These are phyloP conservation scores for Colletotrichum tofieldiae DNA, from an alignment of 2,329 filamentous ascomycete species.

Conservation along the genomic window DNA sequence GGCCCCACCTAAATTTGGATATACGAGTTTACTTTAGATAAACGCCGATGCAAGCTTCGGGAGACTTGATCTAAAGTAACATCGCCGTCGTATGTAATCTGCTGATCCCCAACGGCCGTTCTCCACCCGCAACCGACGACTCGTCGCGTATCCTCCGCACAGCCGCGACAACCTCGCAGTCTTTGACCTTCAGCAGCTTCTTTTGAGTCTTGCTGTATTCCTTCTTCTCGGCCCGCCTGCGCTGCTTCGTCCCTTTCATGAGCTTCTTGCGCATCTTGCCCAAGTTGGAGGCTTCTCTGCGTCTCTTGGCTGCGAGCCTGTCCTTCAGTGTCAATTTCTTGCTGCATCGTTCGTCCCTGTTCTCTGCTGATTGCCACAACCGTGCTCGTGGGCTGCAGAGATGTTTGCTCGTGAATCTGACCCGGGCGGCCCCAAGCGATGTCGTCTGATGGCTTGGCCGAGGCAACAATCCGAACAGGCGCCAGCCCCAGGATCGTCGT, in stretches of 20 bases:
- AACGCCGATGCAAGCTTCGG: slow-evolving; percentile 41
- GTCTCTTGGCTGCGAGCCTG: background rate
- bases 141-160: slow-evolving; percentile 9
- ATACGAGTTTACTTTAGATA: slow-evolving; percentile 41
- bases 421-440: background rate
- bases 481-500: background rate
- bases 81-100: slow-evolving; percentile 26
- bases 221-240: background rate
- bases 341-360: background rate
- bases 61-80: slow-evolving; percentile 34
- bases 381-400: background rate
- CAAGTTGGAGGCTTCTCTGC: background rate
- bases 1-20: slow-evolving; percentile 37
- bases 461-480: slow-evolving; percentile 6
- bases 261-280: background rate
- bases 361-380: background rate
- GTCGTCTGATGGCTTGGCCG: slow-evolving; percentile 19
- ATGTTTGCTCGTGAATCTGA: background rate
- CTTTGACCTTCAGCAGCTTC: background rate
- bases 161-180: background rate
- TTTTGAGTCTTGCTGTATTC: background rate
- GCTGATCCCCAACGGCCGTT: slow-evolving; percentile 32
- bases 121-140: slow-evolving; percentile 30
- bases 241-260: background rate
- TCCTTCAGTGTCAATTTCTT: background rate